These are phyloP conservation scores for Ceratocystis diversiconidia DNA, from an alignment of 2,329 filamentous ascomycete species.

Conservation along the genomic window DNA sequence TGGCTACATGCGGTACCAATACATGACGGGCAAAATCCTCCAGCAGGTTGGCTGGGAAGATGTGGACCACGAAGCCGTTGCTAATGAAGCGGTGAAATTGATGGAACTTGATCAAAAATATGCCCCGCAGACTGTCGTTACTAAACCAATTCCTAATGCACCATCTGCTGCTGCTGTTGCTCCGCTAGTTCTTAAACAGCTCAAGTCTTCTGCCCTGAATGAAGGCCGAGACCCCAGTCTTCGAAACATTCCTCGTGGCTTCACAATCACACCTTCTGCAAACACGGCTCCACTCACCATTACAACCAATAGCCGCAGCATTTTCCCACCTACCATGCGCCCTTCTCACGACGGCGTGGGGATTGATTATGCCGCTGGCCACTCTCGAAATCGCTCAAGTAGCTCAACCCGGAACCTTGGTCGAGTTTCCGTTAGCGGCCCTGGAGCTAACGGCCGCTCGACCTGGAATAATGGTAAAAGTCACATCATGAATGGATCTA, in stretches of 20 bases:
- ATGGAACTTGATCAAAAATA: constrained; percentile 26
- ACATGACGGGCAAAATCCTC: constrained; percentile 51
- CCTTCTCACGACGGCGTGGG: not conserved
- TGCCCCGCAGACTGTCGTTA: constrained; percentile 19
- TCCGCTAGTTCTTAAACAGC: not conserved
- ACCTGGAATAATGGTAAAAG: not conserved
- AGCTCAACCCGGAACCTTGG: constrained; percentile 13
- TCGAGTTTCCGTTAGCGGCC: not conserved
- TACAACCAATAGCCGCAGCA: constrained; percentile 1
- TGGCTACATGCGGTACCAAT: constrained; percentile 58
- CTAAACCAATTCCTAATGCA: not conserved
- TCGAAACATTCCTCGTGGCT: not conserved
- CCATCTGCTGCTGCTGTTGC: not conserved
- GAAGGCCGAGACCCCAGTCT: not conserved
- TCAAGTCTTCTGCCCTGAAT: constrained; percentile 6
- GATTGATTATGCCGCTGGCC: not conserved
- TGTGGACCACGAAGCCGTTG: constrained; percentile 30
- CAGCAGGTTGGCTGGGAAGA: constrained; percentile 56
- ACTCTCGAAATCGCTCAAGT: constrained; percentile 10
- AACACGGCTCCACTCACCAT: not conserved
- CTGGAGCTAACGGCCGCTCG: not conserved
- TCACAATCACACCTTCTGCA: not conserved
- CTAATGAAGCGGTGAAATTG: constrained; percentile 24
- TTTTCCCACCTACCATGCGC: constrained; percentile 1
- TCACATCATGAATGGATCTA: not conserved